Evolutionary conservation across 805 yeast species (phyloP).

Genomic region (Candida succiphila): DNA sequence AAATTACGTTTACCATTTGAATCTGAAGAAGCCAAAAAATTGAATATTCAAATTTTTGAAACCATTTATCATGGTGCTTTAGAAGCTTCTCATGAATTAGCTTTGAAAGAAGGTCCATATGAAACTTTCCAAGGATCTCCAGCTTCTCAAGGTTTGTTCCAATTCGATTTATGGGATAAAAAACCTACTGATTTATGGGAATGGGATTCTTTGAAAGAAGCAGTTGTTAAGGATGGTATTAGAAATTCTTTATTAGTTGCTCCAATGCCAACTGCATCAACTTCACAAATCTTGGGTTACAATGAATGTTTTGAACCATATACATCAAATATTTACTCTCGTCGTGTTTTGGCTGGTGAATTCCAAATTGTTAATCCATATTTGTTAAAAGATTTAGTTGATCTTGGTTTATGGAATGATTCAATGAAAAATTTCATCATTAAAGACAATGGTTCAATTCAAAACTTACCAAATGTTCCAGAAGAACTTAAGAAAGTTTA

Average conservation of each 20-base stretch:
- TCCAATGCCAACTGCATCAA: constrained; percentile 62
- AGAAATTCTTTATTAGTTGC: constrained; percentile 54
- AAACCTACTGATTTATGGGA: constrained; percentile 50
- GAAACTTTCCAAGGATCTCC: constrained; percentile 46
- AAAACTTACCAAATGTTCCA: constrained; percentile 43
- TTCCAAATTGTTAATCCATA: constrained; percentile 55
- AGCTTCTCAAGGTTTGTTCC: constrained; percentile 46
- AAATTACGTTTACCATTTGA: constrained; percentile 47
- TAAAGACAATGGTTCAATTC: constrained; percentile 49
- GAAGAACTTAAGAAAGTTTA: constrained; percentile 43
- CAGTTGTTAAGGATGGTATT: constrained; percentile 38
- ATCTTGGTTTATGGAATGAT: constrained; percentile 49
- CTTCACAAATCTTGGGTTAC: constrained; percentile 52
- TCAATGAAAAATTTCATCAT: constrained; percentile 47
- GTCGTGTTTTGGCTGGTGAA: constrained; percentile 57
- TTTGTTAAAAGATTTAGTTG: constrained; percentile 47
- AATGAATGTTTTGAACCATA: constrained; percentile 57
- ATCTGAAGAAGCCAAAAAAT: constrained; percentile 44
- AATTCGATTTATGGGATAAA: constrained; percentile 48
- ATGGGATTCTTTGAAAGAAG: constrained; percentile 45
- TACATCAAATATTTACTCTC: constrained; percentile 51
- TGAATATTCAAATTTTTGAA: constrained; percentile 51
- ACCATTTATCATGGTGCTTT: constrained; percentile 52
- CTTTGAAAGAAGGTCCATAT: constrained; percentile 40
- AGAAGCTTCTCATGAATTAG: constrained; percentile 47